Conservation (phyloP, 2,329 filamentous ascomycete genomes). For the Penicillium frequentans region DNA sequence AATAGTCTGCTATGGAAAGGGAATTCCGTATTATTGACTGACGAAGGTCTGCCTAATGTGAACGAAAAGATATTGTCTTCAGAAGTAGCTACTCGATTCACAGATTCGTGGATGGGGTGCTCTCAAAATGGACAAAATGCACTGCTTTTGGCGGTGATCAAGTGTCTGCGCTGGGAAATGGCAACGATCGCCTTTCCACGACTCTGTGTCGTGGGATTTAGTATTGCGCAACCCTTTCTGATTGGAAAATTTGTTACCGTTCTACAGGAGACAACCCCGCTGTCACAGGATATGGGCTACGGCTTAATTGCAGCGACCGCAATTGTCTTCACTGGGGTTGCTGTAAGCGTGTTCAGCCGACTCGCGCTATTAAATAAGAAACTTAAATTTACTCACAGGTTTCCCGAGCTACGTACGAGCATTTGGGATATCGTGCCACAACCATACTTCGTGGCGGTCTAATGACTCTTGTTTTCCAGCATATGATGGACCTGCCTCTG, state of each 20-base stretch:
- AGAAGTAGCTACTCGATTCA: not conserved
- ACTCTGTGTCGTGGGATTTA: slow-evolving; percentile 16
- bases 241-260: slow-evolving; percentile 12
- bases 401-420: too few relatives aligned
- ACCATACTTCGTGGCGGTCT: slow-evolving; percentile 20
- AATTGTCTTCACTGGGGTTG: too few relatives aligned
- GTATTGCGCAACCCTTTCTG: slow-evolving; percentile 18
- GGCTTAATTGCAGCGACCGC: slow-evolving; percentile 13
- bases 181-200: slow-evolving; percentile 11
- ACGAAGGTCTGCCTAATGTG: not conserved
- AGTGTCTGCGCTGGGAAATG: slow-evolving; percentile 18
- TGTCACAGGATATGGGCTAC: slow-evolving; percentile 10
- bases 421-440: too few relatives aligned
- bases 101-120: slow-evolving; percentile 4
- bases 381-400: too few relatives aligned
- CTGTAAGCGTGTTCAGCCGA: too few relatives aligned
- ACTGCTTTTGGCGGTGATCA: slow-evolving; percentile 13
- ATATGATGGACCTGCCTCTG: slow-evolving; percentile 21
- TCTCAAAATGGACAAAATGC: slow-evolving; percentile 7
- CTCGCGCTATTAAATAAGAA: too few relatives aligned
- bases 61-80: not conserved
- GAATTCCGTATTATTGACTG: slow-evolving; percentile 3
- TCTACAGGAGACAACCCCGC: slow-evolving; percentile 1
- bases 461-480: slow-evolving; percentile 17
- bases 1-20: slow-evolving; percentile 20